phyloP scores from a whole-genome alignment of 2,329 filamentous ascomycete genomes.

The Xylaria sp. region DNA sequence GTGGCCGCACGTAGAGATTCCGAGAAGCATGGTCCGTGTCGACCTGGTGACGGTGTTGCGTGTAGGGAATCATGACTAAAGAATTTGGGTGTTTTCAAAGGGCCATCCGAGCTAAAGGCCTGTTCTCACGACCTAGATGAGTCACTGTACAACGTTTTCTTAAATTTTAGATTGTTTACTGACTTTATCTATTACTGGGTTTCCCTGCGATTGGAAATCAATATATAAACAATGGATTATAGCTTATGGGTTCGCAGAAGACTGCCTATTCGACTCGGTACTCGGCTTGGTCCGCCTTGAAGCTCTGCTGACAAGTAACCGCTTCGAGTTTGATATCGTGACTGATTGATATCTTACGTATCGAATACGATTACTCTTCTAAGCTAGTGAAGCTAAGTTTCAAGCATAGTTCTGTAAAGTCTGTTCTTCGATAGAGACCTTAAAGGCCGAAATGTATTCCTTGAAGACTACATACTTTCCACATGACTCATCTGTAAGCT shows the following conservation, averaged over 20 bases:
- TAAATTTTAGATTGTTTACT: too few species aligned
- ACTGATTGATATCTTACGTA: background rate
- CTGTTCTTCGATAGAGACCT: background rate
- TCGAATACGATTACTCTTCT: background rate
- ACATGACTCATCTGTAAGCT: background rate
- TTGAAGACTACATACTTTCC: background rate
- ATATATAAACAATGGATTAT: too few species aligned
- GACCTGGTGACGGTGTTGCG: background rate
- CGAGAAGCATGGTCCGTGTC: background rate
- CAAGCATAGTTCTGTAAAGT: background rate
- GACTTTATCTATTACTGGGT: too few species aligned
- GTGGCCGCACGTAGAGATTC: background rate
- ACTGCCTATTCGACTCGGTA: background rate
- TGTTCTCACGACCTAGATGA: background rate
- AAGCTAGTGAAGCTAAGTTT: background rate
- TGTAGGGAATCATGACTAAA: background rate
- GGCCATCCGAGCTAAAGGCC: background rate
- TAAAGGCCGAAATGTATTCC: background rate
- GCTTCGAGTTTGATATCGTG: background rate
- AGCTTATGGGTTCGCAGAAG: background rate
- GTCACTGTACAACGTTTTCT: background rate
- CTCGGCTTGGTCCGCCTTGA: background rate
- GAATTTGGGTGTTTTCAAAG: background rate
- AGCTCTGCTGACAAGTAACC: background rate
- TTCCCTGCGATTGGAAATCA: background rate